Percentiles rank a stretch among this genome's conserved stretches.
These are phyloP conservation scores for Venturia oleaginea DNA, from an alignment of 2,329 filamentous ascomycete species.

Conservation along the genomic window DNA sequence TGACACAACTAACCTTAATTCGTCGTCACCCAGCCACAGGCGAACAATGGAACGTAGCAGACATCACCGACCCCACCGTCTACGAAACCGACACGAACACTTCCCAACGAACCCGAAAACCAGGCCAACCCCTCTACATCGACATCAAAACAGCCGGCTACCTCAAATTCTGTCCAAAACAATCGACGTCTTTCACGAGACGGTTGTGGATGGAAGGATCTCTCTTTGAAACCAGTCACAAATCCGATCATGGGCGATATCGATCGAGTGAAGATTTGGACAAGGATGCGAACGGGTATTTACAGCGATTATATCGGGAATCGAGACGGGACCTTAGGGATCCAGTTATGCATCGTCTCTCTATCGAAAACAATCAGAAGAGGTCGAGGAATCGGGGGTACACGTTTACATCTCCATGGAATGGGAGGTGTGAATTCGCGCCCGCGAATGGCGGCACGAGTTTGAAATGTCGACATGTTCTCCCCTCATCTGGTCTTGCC, in stretches of 20 bases:
- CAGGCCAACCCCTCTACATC: slow-evolving; percentile 21
- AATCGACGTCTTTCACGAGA: slow-evolving; percentile 29
- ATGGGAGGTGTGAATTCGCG: slow-evolving; percentile 74
- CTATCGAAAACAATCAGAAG: background rate
- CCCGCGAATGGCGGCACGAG: slow-evolving; percentile 68
- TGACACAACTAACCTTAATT: slow-evolving; percentile 29
- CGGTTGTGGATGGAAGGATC: slow-evolving; percentile 41
- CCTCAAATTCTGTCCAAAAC: slow-evolving; percentile 38
- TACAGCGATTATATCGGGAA: background rate
- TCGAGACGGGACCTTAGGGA: background rate
- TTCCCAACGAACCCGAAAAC: slow-evolving; percentile 2
- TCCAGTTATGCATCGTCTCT: slow-evolving; percentile 5
- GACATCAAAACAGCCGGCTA: slow-evolving; percentile 40
- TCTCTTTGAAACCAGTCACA: background rate
- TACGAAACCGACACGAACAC: slow-evolving; percentile 32
- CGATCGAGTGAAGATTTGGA: background rate
- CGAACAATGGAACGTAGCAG: slow-evolving; percentile 44
- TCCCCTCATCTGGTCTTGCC: background rate
- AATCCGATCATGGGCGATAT: slow-evolving; percentile 33
- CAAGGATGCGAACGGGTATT: background rate
- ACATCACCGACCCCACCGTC: slow-evolving; percentile 37
- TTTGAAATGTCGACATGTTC: slow-evolving; percentile 39
- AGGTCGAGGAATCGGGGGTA: slow-evolving; percentile 53
- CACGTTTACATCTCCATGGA: slow-evolving; percentile 77
- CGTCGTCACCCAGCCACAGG: slow-evolving; percentile 40